phyloP scores from a whole-genome alignment of 495 filamentous ascomycete genomes.

The Penicillium tannophilum region DNA sequence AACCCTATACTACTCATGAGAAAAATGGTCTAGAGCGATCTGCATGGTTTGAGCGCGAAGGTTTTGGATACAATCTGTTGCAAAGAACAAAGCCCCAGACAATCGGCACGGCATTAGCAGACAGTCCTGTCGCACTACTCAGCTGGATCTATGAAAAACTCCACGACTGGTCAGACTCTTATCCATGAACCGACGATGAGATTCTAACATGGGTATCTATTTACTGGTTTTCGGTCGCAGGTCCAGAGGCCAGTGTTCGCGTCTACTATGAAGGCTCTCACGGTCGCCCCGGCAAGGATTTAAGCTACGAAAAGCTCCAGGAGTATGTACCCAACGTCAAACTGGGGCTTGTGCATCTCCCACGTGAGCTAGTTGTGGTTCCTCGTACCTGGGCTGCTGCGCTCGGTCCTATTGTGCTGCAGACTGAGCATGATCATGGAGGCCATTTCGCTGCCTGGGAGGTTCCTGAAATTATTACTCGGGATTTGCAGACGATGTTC shows the following conservation, averaged over 20 bases:
- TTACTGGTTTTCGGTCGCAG: slow-evolving; percentile 60
- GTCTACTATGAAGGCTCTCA: slow-evolving; percentile 63
- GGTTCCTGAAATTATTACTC: slow-evolving; percentile 52
- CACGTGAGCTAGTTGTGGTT: slow-evolving; percentile 50
- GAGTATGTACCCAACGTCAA: slow-evolving; percentile 42
- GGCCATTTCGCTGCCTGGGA: slow-evolving; percentile 70
- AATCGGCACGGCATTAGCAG: slow-evolving; percentile 55
- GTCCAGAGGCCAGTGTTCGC: slow-evolving; percentile 54
- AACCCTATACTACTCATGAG: slow-evolving; percentile 31
- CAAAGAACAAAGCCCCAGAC: slow-evolving; percentile 68
- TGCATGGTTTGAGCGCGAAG: slow-evolving; percentile 52
- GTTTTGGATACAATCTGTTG: slow-evolving; percentile 56
- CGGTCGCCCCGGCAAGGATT: slow-evolving; percentile 11
- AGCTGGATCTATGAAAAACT: slow-evolving; percentile 74
- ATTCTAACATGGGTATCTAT: slow-evolving; percentile 66
- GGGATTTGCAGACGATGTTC: slow-evolving; percentile 61
- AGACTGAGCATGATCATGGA: slow-evolving; percentile 53
- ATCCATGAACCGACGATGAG: slow-evolving; percentile 70
- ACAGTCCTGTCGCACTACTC: slow-evolving; percentile 62
- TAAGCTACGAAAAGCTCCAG: slow-evolving; percentile 17
- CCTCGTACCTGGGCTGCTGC: slow-evolving; percentile 53
- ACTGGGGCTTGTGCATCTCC: slow-evolving; percentile 56
- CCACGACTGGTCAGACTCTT: slow-evolving; percentile 66
- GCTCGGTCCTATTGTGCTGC: slow-evolving; percentile 57
- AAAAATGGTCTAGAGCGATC: slow-evolving; percentile 49